Evolutionary conservation across 2,329 filamentous ascomycete genomes (phyloP), one percentile per base, ranked within the genome.

Genomic region (Ustulina deusta): DNA sequence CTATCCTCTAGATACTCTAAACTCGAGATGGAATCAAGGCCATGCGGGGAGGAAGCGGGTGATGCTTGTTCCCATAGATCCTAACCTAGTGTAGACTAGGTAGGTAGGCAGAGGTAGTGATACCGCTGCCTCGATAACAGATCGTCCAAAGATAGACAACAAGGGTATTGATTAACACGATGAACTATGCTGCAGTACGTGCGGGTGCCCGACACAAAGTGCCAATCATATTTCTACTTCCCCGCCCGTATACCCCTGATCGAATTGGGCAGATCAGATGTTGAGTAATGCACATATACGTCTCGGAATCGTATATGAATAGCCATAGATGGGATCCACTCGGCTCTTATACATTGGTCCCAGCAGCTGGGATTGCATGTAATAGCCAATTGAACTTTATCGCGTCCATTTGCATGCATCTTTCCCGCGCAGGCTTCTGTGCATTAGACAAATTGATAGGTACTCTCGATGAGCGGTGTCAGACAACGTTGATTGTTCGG

Each of bases 291-390:
- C n/a, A n/a, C n/a, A n/a, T n/a, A 32, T 32, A 32, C 29, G 29
- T 32, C 3, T 32, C 7, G 29, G 29, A 32, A n/a, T n/a, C n/a
- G n/a, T n/a, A n/a, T n/a, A n/a, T n/a, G n/a, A 32, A 32, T 3
- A 29, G 46, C 25, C 17, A 40, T 42, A 48, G 42, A 63, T 49
- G 6, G 15, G 57, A 7, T 27, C 63, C 49, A 62, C 58, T 42
- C 25, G 11, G 17, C 11, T 29, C 29, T 13, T 56, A 7, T 25
- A 29, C 38, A 29, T 34, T 27, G 59, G 32, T 42, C 64, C 64
- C 63, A 54, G 48, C 48, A 55, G 59, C 64, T 66, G 64, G 64
- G 48, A 66, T 48, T 54, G 52, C 34, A 56, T n/a, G 15, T 15
- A n/a, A 38, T 29, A 44, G 27, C 42, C 42, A 54, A 34, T 58